Evolutionary conservation across 208 protist species (phyloP).

Genomic region (Trypanosoma melophagium): DNA sequence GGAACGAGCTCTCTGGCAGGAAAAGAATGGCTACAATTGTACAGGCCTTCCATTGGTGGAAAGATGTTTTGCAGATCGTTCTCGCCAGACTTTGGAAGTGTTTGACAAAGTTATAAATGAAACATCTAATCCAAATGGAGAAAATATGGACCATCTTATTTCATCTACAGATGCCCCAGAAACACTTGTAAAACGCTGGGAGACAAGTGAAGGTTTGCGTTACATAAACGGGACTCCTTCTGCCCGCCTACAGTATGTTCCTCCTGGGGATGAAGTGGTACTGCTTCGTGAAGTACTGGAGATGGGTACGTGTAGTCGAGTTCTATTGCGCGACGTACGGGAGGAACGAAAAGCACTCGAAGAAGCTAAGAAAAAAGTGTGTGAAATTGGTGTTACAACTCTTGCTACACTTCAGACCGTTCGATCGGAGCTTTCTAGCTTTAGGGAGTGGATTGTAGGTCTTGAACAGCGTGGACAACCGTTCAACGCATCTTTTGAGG

Average conservation of each 20-base stretch:
- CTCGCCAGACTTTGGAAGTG: slow-evolving; percentile 31
- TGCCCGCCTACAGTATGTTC: slow-evolving; percentile 56
- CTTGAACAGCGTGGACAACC: slow-evolving; percentile 35
- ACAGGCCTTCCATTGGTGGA: slow-evolving; percentile 56
- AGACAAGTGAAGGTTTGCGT: slow-evolving; percentile 35
- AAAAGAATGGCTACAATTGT: slow-evolving; percentile 54
- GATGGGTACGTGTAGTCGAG: slow-evolving; percentile 67
- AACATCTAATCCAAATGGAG: neutral
- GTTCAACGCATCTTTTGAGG: slow-evolving; percentile 39
- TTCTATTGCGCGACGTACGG: slow-evolving; percentile 56
- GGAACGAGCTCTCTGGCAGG: slow-evolving; percentile 71
- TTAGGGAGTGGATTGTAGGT: slow-evolving; percentile 39
- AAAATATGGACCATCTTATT: neutral
- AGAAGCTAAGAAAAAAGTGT: slow-evolving; percentile 22
- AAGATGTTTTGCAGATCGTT: slow-evolving; percentile 39
- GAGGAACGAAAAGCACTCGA: slow-evolving; percentile 35
- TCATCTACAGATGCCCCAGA: slow-evolving; percentile 1
- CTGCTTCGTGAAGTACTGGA: slow-evolving; percentile 72
- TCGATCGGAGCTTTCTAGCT: slow-evolving; percentile 32
- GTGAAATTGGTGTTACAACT: slow-evolving; percentile 24
- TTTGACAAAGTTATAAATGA: slow-evolving; percentile 31
- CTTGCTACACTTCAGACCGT: slow-evolving; percentile 29
- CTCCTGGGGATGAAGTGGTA: slow-evolving; percentile 59
- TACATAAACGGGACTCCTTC: slow-evolving; percentile 32
- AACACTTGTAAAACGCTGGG: slow-evolving; percentile 47